These are phyloP conservation scores for Diutina rugosa DNA, from an alignment of 1,139 yeast species.

Conservation along the genomic window DNA sequence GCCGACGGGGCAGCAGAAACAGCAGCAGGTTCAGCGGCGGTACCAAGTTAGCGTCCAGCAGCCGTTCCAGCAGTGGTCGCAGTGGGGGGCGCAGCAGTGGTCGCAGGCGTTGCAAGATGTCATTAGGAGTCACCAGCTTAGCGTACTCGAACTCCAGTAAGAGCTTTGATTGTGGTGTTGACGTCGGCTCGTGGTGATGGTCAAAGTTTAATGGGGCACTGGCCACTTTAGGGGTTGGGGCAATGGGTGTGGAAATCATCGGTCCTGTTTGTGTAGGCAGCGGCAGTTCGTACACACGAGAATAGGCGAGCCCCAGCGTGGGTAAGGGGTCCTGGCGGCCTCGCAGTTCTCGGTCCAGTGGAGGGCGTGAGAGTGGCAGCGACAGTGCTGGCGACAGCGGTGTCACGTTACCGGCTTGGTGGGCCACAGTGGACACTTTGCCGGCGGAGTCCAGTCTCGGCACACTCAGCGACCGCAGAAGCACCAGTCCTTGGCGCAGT, in stretches of 20 bases:
- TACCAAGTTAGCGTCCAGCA: background rate
- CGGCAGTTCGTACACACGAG: background rate
- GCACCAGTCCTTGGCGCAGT: background rate
- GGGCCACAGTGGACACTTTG: background rate
- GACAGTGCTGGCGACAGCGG: background rate
- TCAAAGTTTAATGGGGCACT: background rate
- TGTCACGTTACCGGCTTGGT: background rate
- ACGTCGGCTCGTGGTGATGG: background rate
- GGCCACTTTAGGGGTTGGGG: background rate
- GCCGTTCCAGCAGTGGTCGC: background rate
- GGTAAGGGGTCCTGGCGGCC: background rate
- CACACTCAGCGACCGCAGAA: background rate
- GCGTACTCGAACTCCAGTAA: background rate
- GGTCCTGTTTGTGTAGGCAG: background rate
- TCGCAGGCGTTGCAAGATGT: background rate
- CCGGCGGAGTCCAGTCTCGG: background rate
- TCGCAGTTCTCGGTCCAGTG: background rate
- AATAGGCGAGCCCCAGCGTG: background rate
- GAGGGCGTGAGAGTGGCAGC: background rate
- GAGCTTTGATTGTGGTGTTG: background rate
- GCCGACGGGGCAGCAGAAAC: conserved; percentile 39
- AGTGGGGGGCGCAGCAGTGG: background rate
- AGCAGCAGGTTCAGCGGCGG: background rate
- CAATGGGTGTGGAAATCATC: background rate
- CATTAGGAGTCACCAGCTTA: conserved; percentile 2